Evolutionary conservation across 208 protist species (phyloP), one percentile per base, ranked within the genome.

Genomic region (Wallacemonas sp.): DNA sequence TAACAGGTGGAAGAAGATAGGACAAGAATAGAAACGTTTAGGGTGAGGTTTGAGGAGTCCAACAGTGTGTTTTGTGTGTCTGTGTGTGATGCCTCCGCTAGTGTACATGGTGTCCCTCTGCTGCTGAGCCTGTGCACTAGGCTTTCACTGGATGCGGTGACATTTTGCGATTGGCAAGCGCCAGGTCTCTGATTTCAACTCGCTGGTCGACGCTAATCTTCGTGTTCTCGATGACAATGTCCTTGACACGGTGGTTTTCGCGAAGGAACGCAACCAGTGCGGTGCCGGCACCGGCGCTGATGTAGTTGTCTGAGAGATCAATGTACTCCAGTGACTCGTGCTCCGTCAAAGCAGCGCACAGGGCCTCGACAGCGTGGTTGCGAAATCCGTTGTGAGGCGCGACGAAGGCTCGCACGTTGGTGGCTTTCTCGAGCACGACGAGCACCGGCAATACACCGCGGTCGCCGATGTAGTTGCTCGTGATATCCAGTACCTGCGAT

Each of bases 291-390:
- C 89, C 90, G 20, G 91, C 82, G 57, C 90, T 96, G 50, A 97
- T 95, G 57, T 84, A 96, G 73, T 97, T 97, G 57, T 91, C 84
- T 0, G 89, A 95, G 1, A 97, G 38, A 48, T 97, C 82, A 42
- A 97, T 84, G 49, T 75, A 77, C 49, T 74, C 66, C 0, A 97
- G 54, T 1, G 75, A 70, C 0, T 91, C 77, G 57, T 96, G 80
- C 28, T 78, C 76, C 10, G 68, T 49, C 11, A 77, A 69, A 29
- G 55, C 70, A 7, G 55, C 48, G 64, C 80, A 89, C 7, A 97
- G 45, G 2, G 80, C 75, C 45, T 81, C 64, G 38, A 96, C 72
- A 20, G 74, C 91, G 26, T 70, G 64, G 44, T 97, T 97, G 20
- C 93, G 86, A n/a, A 97, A 65, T 2, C 92, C 92, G 42, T 97